Percentiles rank a stretch among this genome's conserved stretches.
phyloP scores from a whole-genome alignment of 2,329 filamentous ascomycete species.

The Pseudogymnoascus sp. region DNA sequence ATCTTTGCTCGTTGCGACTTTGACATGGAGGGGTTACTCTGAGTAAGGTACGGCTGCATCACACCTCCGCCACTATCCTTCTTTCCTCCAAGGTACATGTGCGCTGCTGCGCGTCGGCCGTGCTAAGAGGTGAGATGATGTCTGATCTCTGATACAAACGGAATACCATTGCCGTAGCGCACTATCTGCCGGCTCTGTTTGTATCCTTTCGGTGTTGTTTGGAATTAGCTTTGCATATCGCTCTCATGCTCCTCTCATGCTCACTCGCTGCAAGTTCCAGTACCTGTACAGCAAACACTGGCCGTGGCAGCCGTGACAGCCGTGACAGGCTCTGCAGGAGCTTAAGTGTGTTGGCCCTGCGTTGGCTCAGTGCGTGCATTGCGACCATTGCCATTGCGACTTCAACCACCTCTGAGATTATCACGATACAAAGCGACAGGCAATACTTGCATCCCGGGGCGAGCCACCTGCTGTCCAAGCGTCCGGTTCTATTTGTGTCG shows the following conservation, averaged over 20 bases:
- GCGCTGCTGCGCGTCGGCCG: not conserved
- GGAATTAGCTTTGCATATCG: not conserved
- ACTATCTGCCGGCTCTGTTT: not conserved
- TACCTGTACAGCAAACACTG: not conserved
- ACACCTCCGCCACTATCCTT: not conserved
- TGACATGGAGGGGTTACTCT: not conserved
- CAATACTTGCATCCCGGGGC: not conserved
- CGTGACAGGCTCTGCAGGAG: not conserved
- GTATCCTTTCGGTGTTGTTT: not conserved
- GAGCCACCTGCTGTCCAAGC: not conserved
- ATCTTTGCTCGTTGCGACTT: not conserved
- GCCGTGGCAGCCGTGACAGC: not conserved
- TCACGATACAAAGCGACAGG: not conserved
- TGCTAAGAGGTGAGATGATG: not conserved
- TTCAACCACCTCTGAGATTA: not conserved
- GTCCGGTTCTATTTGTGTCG: conserved; percentile 1
- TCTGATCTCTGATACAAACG: not conserved
- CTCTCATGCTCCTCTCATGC: not conserved
- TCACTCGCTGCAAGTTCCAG: not conserved
- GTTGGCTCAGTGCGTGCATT: conserved; percentile 1
- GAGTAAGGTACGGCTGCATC: conserved; percentile 5
- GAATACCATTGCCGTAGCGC: not conserved
- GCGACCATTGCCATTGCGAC: not conserved
- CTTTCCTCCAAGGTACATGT: not conserved
- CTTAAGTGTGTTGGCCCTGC: conserved; percentile 2